Percentiles rank a stretch among this genome's conserved stretches.
These are phyloP conservation scores for Penicillium bialowiezense DNA, from an alignment of 495 filamentous ascomycete genomes.

Conservation along the genomic window DNA sequence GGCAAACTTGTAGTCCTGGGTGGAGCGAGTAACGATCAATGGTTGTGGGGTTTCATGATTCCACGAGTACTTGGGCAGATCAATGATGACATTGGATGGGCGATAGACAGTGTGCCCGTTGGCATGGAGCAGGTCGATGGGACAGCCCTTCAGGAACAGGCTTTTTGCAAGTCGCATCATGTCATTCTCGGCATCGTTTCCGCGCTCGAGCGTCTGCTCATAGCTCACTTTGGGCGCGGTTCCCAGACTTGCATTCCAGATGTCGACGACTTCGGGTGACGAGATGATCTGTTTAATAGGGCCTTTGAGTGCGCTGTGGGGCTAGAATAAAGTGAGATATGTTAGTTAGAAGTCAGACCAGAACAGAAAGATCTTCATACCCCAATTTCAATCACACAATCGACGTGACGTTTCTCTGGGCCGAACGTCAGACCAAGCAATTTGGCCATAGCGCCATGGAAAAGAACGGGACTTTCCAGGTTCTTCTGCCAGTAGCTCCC, in stretches of 20 bases:
- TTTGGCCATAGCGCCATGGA: constrained; percentile 26
- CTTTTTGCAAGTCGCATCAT: background rate
- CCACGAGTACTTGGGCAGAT: background rate
- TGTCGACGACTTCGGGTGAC: background rate
- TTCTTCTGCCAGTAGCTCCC: background rate
- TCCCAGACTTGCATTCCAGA: background rate
- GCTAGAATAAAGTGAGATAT: no score
- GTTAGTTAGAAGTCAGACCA: no score
- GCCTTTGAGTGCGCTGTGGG: background rate
- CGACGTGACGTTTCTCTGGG: background rate
- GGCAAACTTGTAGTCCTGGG: background rate
- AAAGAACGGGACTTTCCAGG: constrained; percentile 8
- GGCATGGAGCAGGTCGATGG: background rate
- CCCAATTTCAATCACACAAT: background rate
- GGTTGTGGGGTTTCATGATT: background rate
- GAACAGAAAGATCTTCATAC: no score
- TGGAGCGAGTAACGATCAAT: constrained; percentile 8
- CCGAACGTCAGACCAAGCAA: background rate
- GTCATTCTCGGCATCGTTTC: background rate
- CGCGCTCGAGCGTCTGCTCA: background rate
- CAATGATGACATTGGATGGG: background rate
- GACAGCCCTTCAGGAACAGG: background rate
- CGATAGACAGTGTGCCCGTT: background rate
- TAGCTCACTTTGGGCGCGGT: background rate
- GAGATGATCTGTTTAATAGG: background rate